Evolutionary conservation across 1,139 yeast species (phyloP).

Genomic region (Suhomyces taliae): DNA sequence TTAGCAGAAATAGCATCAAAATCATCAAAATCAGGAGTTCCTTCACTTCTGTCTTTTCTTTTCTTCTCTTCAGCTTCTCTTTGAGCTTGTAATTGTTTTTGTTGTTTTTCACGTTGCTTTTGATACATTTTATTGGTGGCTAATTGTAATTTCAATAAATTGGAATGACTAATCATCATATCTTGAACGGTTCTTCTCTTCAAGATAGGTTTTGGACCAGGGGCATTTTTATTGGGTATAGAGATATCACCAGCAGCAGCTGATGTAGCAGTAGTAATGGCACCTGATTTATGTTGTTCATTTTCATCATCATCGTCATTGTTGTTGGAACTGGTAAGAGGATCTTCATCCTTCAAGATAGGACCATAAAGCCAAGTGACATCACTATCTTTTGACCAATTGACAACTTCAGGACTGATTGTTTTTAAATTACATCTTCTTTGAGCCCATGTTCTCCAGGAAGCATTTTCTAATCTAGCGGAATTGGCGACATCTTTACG

Average conservation of each 20-base stretch:
- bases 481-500: conserved; percentile 73
- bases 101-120: conserved; percentile 26
- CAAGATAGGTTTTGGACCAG: conserved; percentile 68
- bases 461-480: conserved; percentile 72
- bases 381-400: conserved; percentile 80
- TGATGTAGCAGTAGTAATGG: conserved; percentile 35
- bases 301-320: conserved; percentile 30
- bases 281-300: conserved; percentile 17
- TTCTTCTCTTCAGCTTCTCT: conserved; percentile 9
- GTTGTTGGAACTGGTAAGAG: conserved; percentile 4
- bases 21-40: conserved; percentile 50
- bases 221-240: conserved; percentile 27
- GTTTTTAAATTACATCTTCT: conserved; percentile 65
- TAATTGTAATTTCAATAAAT: conserved; percentile 48
- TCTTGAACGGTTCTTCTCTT: conserved; percentile 81
- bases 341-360: conserved; percentile 49
- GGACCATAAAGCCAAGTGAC: conserved; percentile 87
- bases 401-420: conserved; percentile 69
- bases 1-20: conserved; percentile 59
- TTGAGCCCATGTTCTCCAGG: conserved; percentile 91
- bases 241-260: conserved; percentile 52
- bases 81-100: conserved; percentile 15
- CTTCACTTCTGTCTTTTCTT: conserved; percentile 11
- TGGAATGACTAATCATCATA: conserved; percentile 61
- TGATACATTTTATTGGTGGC: conserved; percentile 40